Conservation (phyloP, 108 stramenopile species). For the Seminavis robusta region DNA sequence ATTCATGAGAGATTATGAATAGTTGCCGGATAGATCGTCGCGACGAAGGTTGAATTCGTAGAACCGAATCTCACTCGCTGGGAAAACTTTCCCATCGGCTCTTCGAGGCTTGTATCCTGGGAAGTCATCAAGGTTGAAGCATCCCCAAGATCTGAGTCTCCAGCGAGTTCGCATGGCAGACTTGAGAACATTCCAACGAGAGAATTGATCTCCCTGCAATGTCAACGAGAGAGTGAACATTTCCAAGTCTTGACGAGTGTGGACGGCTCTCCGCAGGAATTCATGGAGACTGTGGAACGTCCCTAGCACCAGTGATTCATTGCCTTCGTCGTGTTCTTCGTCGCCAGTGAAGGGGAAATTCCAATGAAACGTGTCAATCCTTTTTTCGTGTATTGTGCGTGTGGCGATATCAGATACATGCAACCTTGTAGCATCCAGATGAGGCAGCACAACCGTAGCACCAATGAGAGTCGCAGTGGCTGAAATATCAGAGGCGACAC, state of each 20-base stretch:
- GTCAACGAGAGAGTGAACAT: background rate
- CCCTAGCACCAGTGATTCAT: background rate
- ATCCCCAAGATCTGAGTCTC: background rate
- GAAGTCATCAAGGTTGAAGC: background rate
- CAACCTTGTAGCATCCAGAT: background rate
- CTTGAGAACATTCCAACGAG: constrained; percentile 2
- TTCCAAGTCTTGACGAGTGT: background rate
- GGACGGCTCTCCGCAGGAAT: background rate
- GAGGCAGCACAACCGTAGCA: background rate
- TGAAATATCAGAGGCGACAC: background rate
- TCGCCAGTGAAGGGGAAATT: background rate
- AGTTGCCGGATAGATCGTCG: too few species aligned
- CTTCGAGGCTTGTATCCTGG: background rate
- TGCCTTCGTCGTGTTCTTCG: background rate
- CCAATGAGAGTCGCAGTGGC: background rate
- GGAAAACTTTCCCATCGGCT: background rate
- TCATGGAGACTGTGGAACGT: background rate
- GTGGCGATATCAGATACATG: background rate
- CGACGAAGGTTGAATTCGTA: too few species aligned
- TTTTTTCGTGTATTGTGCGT: background rate
- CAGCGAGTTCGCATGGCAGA: background rate
- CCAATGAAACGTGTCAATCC: background rate
- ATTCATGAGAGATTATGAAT: too few species aligned
- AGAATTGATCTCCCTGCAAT: background rate
- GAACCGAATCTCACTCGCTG: too few species aligned